Evolutionary conservation across 2,329 filamentous ascomycete species (phyloP), one percentile per base, ranked within the genome.

Genomic region (Pseudopyricularia javanii): DNA sequence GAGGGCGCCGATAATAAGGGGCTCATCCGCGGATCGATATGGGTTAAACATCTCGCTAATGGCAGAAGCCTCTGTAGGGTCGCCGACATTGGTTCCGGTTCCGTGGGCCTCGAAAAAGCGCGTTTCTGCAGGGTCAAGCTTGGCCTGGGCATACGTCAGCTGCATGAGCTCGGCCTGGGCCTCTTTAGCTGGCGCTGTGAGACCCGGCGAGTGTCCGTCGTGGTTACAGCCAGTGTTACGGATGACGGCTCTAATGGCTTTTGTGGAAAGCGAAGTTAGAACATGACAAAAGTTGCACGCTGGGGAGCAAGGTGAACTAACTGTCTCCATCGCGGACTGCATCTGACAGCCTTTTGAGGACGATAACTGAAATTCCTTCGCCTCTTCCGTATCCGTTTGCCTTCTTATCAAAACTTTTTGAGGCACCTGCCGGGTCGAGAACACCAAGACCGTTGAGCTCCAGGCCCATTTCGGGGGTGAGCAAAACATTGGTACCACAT

Each of bases 321-420:
- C 68, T 74, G 12, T 74, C 56, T 11, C 71, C 72, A 47, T 69
- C 55, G 1, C 65, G 70, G 35, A 71, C 65, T 1, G 82, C 82
- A 60, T 80, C 74, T 4, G 69, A 66, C 0, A 85, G 65, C 1
- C 72, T 72, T 63, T 85, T 86, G 49, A 86, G 59, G 3, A 73
- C 53, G 1, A 77, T 35, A 7, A 63, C 58, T 3, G 59, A 66
- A 7, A 70, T 60, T 1, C 70, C 74, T 54, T 78, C 74, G 1
- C 69, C 73, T 12, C 70, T 63, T 0, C 62, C 67, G 55, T 76
- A 78, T 0, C 74, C 75, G 53, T 72, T 64, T 0, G 70, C 74
- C 3, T 57, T 55, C 1, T 59, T 55, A 54, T 74, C 72, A 24
- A 69, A 74, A 3, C 58, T 60, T 45, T 64, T 56, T 54, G 59